These are phyloP conservation scores for Tricholoma furcatifolium DNA, from an alignment of 768 basidiomycete species.

Conservation along the genomic window DNA sequence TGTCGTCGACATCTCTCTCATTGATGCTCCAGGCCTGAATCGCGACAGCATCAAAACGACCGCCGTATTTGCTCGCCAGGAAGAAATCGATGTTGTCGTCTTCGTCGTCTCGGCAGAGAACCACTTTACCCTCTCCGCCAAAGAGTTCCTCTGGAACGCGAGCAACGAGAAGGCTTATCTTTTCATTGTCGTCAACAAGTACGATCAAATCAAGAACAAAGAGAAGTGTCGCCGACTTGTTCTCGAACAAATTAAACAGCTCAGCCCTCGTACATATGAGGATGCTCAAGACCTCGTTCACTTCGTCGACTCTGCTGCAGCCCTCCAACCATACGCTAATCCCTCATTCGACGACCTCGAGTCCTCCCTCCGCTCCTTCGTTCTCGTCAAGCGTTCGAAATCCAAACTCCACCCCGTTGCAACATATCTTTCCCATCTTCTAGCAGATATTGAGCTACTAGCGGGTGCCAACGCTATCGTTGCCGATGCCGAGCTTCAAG, in stretches of 20 bases:
- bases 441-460: constrained; percentile 87
- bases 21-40: constrained; percentile 97
- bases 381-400: constrained; percentile 92
- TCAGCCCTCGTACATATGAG: constrained; percentile 90
- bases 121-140: constrained; percentile 94
- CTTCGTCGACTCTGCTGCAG: constrained; percentile 91
- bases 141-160: constrained; percentile 90
- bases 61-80: constrained; percentile 90
- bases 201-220: constrained; percentile 93
- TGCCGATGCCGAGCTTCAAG: constrained; percentile 74
- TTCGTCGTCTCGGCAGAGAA: constrained; percentile 98
- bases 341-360: constrained; percentile 87
- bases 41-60: constrained; percentile 95
- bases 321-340: constrained; percentile 64
- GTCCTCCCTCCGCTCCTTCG: constrained; percentile 87
- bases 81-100: constrained; percentile 98
- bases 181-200: constrained; percentile 99
- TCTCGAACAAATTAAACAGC: constrained; percentile 89
- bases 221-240: constrained; percentile 86
- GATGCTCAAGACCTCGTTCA: constrained; percentile 94
- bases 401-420: constrained; percentile 93
- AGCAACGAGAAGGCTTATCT: constrained; percentile 97
- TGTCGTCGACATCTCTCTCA: constrained; percentile 95
- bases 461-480: constrained; percentile 83
- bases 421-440: constrained; percentile 88